A percentile compares a stretch with the other conserved stretches of the same genome.
Conservation (phyloP, 2,329 filamentous ascomycete genomes). For the Trichocomaceae sp. region DNA sequence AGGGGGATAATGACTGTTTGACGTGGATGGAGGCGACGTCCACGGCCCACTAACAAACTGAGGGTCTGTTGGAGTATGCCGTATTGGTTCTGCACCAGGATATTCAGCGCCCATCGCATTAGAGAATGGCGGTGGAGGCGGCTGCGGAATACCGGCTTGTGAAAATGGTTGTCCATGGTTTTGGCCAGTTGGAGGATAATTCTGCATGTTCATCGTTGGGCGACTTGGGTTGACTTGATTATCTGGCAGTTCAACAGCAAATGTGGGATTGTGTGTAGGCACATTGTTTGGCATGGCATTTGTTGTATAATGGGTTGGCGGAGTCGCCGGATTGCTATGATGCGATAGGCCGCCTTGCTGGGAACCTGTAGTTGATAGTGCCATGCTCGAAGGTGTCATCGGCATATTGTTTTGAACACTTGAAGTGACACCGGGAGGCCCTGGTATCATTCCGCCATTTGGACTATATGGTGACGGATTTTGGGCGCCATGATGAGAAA, state of each 20-base stretch:
- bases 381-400: not conserved
- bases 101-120: not conserved
- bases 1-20: slow-evolving; percentile 4
- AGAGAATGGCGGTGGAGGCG: slow-evolving; percentile 1
- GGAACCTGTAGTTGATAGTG: not conserved
- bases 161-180: not conserved
- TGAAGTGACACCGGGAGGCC: not conserved
- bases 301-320: not conserved
- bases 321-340: not conserved
- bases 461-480: not conserved
- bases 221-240: not conserved
- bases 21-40: slow-evolving; percentile 16
- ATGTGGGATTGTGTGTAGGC: not conserved
- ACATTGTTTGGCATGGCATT: not conserved
- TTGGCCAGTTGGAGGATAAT: not conserved
- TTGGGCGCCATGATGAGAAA: not conserved
- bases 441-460: not conserved
- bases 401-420: slow-evolving; percentile 4
- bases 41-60: slow-evolving; percentile 28
- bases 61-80: slow-evolving; percentile 18
- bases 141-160: not conserved
- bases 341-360: not conserved
- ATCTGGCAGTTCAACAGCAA: slow-evolving; percentile 12
- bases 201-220: slow-evolving; percentile 1
- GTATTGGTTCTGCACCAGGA: slow-evolving; percentile 6